Evolutionary conservation across 352 stramenopile species (phyloP).

Genomic region (Globisporangium barbulae): DNA sequence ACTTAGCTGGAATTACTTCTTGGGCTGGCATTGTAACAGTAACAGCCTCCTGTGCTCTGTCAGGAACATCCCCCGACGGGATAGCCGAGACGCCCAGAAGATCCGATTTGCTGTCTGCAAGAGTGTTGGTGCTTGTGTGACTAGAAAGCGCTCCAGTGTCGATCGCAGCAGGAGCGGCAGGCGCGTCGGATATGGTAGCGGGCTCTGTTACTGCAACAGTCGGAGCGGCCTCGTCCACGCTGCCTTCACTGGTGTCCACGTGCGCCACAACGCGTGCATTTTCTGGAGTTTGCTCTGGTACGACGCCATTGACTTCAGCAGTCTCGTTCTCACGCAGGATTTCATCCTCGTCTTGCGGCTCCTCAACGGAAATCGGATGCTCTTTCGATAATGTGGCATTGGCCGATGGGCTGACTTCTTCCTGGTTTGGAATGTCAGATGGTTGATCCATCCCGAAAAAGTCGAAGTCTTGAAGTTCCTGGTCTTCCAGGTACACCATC

Average conservation of each 20-base stretch:
- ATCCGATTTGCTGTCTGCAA: not conserved
- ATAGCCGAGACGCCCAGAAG: not conserved
- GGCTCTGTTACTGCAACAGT: not conserved
- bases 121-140: no score
- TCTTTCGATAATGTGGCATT: not conserved
- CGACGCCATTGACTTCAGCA: not conserved
- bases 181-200: not conserved
- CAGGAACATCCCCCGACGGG: not conserved
- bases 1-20: not conserved
- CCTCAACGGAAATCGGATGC: not conserved
- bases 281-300: not conserved
- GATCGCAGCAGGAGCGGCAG: not conserved
- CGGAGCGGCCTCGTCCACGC: not conserved
- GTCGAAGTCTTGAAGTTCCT: slow-evolving; percentile 14
- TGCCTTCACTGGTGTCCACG: not conserved
- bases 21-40: not conserved
- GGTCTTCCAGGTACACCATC: slow-evolving; percentile 3
- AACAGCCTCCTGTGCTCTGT: no score
- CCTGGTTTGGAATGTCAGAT: not conserved
- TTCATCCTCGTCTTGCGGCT: not conserved
- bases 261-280: not conserved
- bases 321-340: not conserved
- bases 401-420: not conserved
- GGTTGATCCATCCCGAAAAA: not conserved
- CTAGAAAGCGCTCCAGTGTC: not conserved